Evolutionary conservation across 345 rosid genomes (phyloP).

Genomic region (Citrus sp.): DNA sequence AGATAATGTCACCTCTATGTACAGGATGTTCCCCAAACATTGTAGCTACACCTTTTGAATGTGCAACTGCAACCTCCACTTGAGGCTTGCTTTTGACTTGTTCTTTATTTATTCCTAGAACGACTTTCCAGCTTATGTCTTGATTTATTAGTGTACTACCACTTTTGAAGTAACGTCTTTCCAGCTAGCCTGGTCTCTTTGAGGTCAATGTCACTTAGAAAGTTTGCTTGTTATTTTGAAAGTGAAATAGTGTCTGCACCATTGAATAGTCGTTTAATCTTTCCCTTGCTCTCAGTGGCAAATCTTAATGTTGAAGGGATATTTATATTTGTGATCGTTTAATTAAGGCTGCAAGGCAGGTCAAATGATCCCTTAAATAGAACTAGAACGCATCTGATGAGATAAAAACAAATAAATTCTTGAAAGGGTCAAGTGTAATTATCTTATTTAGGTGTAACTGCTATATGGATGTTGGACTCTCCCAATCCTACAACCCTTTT

Average conservation of each 20-base stretch:
- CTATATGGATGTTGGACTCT: conserved; percentile 29
- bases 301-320: neutral
- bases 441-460: conserved; percentile 54
- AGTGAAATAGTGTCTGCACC: neutral
- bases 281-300: neutral
- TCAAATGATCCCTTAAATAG: neutral
- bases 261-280: neutral
- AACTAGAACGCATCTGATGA: neutral
- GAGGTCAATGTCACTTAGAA: neutral
- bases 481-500: conserved; percentile 30
- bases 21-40: neutral
- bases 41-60: neutral
- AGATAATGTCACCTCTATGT: neutral
- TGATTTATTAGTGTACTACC: neutral
- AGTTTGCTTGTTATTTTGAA: neutral
- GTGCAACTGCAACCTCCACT: neutral
- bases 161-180: neutral
- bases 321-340: neutral
- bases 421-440: conserved; percentile 36
- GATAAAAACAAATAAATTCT: neutral
- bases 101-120: neutral
- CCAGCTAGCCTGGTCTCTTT: neutral
- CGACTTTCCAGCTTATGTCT: neutral
- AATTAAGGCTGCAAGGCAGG: neutral
- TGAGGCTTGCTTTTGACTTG: neutral